phyloP scores from a whole-genome alignment of 2,329 filamentous ascomycete species.

The Ophiostoma pallidulum region DNA sequence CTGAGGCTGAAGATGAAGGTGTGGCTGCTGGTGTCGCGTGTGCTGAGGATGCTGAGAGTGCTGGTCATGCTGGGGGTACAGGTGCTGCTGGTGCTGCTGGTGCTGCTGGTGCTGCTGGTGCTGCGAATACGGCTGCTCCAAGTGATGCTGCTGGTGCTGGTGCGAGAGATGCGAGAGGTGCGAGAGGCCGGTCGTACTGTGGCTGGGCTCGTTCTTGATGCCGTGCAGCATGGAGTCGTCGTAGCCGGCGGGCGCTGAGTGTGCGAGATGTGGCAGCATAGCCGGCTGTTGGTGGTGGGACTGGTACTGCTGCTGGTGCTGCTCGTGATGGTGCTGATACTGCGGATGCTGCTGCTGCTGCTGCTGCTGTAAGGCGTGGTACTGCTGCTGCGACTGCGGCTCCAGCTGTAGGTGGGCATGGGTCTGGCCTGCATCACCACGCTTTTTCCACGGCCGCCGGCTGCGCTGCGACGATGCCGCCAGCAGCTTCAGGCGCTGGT shows the following conservation, averaged over 20 bases:
- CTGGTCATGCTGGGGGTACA: not conserved
- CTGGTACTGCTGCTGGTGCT: not conserved
- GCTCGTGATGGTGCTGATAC: not conserved
- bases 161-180: no score
- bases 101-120: constrained; percentile 7
- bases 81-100: constrained; percentile 1
- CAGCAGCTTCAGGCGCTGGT: constrained; percentile 37
- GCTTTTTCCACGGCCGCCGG: constrained; percentile 14
- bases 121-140: constrained; percentile 4
- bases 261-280: not conserved
- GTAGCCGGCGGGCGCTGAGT: constrained; percentile 5
- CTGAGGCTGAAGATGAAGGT: constrained; percentile 3
- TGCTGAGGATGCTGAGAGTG: constrained; percentile 7
- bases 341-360: constrained; percentile 2
- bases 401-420: not conserved
- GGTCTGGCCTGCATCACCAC: no score
- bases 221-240: constrained; percentile 8
- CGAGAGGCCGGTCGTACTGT: no score
- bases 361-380: not conserved
- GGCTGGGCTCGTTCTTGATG: constrained; percentile 9
- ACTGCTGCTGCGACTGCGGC: not conserved
- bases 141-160: constrained; percentile 2
- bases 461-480: constrained; percentile 30
- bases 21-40: constrained; percentile 3
- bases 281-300: constrained; percentile 5